Evolutionary conservation across 2,329 filamentous ascomycete species (phyloP).

Genomic region (Diatrype stigma): DNA sequence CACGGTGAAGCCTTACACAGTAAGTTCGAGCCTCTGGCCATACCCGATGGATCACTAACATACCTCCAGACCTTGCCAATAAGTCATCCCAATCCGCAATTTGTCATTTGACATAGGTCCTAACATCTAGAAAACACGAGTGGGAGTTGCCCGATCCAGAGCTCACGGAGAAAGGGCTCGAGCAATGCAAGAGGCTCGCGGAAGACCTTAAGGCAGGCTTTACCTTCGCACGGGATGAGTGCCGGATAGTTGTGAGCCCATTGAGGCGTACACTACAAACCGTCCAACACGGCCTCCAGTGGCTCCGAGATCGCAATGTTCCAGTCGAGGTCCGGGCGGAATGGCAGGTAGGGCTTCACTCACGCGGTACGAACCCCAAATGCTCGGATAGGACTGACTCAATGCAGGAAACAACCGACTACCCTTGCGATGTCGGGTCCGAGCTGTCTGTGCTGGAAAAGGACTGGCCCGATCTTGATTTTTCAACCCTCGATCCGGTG

Average conservation of each 20-base stretch:
- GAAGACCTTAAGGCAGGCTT: conserved; percentile 19
- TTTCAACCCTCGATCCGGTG: conserved; percentile 26
- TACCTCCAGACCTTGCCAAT: conserved; percentile 24
- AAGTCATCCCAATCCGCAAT: conserved; percentile 15
- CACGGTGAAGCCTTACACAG: conserved; percentile 39
- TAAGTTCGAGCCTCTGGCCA: conserved; percentile 16
- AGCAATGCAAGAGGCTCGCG: conserved; percentile 23
- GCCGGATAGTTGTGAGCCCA: conserved; percentile 28
- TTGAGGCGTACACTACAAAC: conserved; percentile 27
- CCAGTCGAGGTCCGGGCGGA: conserved; percentile 26
- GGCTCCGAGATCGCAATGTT: conserved; percentile 23
- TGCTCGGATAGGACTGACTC: conserved; percentile 2
- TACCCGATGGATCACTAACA: conserved; percentile 7
- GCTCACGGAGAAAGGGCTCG: conserved; percentile 24
- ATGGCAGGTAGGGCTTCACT: conserved; percentile 25
- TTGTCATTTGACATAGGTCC: conserved; percentile 2
- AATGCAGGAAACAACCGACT: conserved; percentile 25
- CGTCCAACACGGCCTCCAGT: conserved; percentile 23
- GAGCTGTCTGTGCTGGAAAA: conserved; percentile 17
- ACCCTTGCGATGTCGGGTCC: conserved; percentile 27
- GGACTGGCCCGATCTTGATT: conserved; percentile 27
- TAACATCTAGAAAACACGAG: conserved; percentile 24
- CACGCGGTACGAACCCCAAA: neutral
- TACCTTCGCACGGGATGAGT: conserved; percentile 16
- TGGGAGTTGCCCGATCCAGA: conserved; percentile 25